These are phyloP conservation scores for Prunus yedoensis DNA, from an alignment of 331 rosid species.

Conservation along the genomic window DNA sequence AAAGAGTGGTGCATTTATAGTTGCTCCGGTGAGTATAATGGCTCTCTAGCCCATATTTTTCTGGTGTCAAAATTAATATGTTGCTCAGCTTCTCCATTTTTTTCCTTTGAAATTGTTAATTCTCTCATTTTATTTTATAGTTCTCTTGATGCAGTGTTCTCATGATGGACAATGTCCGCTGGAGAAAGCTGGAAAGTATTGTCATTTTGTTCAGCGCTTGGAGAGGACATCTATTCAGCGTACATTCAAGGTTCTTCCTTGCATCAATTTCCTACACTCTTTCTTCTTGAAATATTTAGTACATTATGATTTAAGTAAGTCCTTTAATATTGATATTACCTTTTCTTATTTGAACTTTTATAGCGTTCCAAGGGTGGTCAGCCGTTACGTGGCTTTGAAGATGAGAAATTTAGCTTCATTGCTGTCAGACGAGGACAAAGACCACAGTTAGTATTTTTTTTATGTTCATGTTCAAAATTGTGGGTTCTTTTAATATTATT, in stretches of 20 bases:
- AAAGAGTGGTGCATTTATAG: constrained; percentile 66
- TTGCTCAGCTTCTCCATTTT: neutral
- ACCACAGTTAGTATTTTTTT: constrained; percentile 59
- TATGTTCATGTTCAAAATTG: neutral
- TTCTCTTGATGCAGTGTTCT: constrained; percentile 62
- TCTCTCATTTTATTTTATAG: constrained; percentile 10
- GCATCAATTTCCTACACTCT: constrained; percentile 23
- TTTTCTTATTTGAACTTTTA: constrained; percentile 17
- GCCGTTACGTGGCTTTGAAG: constrained; percentile 90
- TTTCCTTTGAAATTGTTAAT: neutral
- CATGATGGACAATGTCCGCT: constrained; percentile 94
- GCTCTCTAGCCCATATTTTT: neutral
- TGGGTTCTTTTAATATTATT: neutral
- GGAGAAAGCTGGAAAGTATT: constrained; percentile 63
- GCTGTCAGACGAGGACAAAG: constrained; percentile 81
- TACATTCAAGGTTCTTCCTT: constrained; percentile 68
- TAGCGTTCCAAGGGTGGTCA: constrained; percentile 75
- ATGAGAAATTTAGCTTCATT: constrained; percentile 83
- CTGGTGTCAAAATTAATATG: neutral
- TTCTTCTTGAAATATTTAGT: neutral
- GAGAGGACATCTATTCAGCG: constrained; percentile 90
- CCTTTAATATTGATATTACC: constrained; percentile 3
- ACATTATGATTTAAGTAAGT: neutral
- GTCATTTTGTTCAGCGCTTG: constrained; percentile 94
- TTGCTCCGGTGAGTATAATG: constrained; percentile 80